Evolutionary conservation across 768 basidiomycete genomes (phyloP).

Genomic region (Gloeopeniophorella convolvens): DNA sequence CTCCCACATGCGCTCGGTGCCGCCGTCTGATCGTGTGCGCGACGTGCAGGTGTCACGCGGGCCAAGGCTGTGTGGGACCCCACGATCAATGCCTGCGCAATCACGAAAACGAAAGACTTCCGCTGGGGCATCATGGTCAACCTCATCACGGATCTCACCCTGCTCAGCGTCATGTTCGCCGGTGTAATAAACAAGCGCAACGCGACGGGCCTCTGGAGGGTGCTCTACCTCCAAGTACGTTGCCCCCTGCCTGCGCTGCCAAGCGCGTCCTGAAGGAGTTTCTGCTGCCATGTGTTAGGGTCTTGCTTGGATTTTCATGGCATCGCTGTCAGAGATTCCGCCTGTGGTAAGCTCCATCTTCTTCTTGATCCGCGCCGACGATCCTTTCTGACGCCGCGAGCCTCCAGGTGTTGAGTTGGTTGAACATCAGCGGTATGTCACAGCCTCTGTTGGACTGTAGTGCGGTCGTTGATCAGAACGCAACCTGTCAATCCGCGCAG

Average conservation of each 20-base stretch:
- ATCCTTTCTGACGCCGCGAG: neutral
- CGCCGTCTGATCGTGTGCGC: neutral
- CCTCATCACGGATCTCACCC: neutral
- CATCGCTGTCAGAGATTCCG: neutral
- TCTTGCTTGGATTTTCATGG: conserved; percentile 1
- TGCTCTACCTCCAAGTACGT: conserved; percentile 6
- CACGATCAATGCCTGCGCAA: neutral
- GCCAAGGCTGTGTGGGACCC: neutral
- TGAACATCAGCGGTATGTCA: conserved; percentile 6
- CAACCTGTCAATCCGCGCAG: neutral
- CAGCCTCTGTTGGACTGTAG: neutral
- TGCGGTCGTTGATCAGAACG: neutral
- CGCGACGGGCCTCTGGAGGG: conserved; percentile 3
- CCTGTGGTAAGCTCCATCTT: neutral
- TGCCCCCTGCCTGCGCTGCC: neutral
- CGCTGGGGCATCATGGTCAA: conserved; percentile 4
- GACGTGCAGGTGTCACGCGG: neutral
- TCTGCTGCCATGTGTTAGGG: neutral
- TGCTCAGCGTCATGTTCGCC: neutral
- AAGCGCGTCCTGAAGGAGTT: neutral
- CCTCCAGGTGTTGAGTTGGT: neutral
- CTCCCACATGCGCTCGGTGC: neutral
- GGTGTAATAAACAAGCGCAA: conserved; percentile 7
- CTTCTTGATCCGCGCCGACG: no score
- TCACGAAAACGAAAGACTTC: neutral